Conservation (phyloP, 306 rosid genomes). For the Cucurbita ficifolia region DNA sequence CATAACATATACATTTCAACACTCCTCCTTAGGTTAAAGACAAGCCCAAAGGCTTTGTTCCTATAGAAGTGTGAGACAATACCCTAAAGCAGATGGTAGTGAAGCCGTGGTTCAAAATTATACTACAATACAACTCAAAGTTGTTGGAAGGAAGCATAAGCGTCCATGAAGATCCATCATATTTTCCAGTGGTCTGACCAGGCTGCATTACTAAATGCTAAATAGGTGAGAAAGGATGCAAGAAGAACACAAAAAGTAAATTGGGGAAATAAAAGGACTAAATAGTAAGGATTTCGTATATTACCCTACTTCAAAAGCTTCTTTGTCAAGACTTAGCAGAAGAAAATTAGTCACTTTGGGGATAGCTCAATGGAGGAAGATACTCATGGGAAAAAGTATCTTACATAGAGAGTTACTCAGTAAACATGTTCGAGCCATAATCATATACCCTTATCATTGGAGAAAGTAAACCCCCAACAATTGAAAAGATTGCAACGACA, state of each 20-base stretch:
- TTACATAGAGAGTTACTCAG: background rate
- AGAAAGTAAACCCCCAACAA: background rate
- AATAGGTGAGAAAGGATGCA: background rate
- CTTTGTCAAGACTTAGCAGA: background rate
- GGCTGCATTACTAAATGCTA: background rate
- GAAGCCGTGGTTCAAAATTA: background rate
- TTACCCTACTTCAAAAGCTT: background rate
- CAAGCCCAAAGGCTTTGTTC: background rate
- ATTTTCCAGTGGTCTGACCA: background rate
- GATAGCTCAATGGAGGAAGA: background rate
- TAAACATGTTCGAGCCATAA: background rate
- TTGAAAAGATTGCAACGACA: background rate
- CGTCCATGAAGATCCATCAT: background rate
- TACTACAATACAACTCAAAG: background rate
- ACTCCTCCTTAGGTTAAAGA: background rate
- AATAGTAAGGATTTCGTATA: no score
- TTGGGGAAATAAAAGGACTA: background rate
- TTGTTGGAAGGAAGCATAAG: background rate
- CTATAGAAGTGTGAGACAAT: background rate
- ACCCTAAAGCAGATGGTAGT: background rate
- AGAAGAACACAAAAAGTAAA: background rate
- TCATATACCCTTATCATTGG: background rate
- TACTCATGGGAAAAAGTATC: background rate
- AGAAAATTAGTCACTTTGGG: background rate
- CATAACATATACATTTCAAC: background rate